Percentiles rank a stretch among this genome's conserved stretches.
Evolutionary conservation across 176 grass and related monocot species (phyloP).

Genomic region (barley (Hordeum vulgare)): DNA sequence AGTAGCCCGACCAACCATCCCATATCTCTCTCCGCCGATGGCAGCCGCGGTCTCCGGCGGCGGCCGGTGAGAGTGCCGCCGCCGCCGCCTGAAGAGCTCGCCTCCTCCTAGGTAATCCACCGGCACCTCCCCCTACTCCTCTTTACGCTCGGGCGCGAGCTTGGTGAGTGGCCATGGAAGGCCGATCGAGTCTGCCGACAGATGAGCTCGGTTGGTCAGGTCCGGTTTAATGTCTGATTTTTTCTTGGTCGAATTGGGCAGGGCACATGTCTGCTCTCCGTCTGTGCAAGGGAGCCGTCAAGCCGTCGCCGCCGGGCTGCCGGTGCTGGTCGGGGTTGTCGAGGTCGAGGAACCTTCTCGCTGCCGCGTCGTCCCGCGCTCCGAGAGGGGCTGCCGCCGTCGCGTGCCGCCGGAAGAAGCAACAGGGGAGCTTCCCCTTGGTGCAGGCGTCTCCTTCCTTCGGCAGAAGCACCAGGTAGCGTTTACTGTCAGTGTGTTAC

Average conservation of each 20-base stretch:
- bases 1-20: neutral
- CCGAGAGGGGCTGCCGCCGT: no score
- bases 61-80: neutral
- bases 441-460: constrained; percentile 3
- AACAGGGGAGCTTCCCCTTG: neutral
- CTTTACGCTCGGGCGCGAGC: neutral
- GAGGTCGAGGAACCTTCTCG: no score
- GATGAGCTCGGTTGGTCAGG: no score
- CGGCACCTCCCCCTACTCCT: no score
- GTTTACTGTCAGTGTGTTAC: neutral
- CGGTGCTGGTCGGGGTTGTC: neutral
- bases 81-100: no score
- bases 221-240: neutral
- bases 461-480: neutral
- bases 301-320: neutral
- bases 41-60: neutral
- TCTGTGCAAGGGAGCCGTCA: constrained; percentile 8
- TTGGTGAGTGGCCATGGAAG: no score
- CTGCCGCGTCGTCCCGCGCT: no score
- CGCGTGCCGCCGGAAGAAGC: neutral
- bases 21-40: constrained; percentile 17
- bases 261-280: constrained; percentile 13
- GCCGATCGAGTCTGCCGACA: no score
- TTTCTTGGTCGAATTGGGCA: no score
- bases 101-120: neutral